These are phyloP conservation scores for Cajanus cajan DNA, from an alignment of 306 rosid genomes.

Conservation along the genomic window DNA sequence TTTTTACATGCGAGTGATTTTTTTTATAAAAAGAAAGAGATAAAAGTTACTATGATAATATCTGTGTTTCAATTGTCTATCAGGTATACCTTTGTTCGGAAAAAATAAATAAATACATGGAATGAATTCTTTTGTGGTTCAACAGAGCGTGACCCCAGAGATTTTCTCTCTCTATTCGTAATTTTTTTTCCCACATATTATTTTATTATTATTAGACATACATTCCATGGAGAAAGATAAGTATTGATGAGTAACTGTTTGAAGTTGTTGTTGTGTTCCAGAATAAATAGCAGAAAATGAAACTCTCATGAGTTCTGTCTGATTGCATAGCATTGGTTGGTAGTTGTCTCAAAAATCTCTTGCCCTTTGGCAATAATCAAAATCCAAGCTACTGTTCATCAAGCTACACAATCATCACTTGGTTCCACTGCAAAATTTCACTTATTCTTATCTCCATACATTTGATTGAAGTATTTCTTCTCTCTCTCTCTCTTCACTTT, in stretches of 20 bases:
- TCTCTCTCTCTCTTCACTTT: slow-evolving; percentile 21
- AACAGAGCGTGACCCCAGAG: neutral
- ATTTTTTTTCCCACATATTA: neutral
- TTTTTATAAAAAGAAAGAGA: too few relatives aligned
- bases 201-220: neutral
- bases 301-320: slow-evolving; percentile 22
- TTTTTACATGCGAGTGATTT: too few relatives aligned
- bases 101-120: too few relatives aligned
- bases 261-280: neutral
- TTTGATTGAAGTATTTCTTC: slow-evolving; percentile 34
- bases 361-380: slow-evolving; percentile 33
- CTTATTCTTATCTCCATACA: slow-evolving; percentile 34
- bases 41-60: too few relatives aligned
- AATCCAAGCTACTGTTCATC: neutral
- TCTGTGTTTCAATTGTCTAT: too few relatives aligned
- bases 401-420: slow-evolving; percentile 4
- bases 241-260: slow-evolving; percentile 16
- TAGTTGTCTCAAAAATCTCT: slow-evolving; percentile 34
- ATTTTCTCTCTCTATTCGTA: neutral
- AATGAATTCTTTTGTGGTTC: neutral
- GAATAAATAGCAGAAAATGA: slow-evolving; percentile 15
- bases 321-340: slow-evolving; percentile 20
- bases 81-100: too few relatives aligned
- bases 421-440: neutral
- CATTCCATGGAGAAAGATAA: slow-evolving; percentile 24